A percentile compares a stretch with the other conserved stretches of the same genome.
Evolutionary conservation across 805 yeast species (phyloP).

Genomic region (Saccharomyces eubayanus): DNA sequence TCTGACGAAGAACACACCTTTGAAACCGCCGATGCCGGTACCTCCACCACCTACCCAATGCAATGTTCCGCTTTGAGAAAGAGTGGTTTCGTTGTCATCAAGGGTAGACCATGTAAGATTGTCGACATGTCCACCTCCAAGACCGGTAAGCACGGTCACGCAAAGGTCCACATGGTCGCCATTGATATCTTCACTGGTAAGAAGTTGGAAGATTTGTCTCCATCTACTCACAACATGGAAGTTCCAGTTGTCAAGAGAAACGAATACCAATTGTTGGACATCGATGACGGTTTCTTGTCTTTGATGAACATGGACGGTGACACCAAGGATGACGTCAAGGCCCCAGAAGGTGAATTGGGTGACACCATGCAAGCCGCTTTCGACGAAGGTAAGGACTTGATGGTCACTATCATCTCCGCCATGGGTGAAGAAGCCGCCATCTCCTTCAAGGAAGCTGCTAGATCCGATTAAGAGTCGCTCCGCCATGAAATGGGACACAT

Average conservation of each 20-base stretch:
- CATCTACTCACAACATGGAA: conserved; percentile 99
- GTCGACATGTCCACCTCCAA: conserved; percentile 99
- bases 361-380: conserved; percentile 81
- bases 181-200: conserved; percentile 96
- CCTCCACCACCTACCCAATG: conserved; percentile 94
- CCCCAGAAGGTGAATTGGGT: conserved; percentile 96
- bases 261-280: conserved; percentile 92
- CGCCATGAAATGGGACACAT: neutral
- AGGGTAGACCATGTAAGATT: conserved; percentile 98
- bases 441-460: conserved; percentile 96
- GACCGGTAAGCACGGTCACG: conserved; percentile 99
- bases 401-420: conserved; percentile 90
- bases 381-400: conserved; percentile 94
- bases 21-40: conserved; percentile 97
- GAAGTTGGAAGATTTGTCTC: conserved; percentile 98
- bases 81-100: conserved; percentile 97
- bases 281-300: conserved; percentile 93
- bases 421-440: conserved; percentile 99
- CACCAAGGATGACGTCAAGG: conserved; percentile 96
- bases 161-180: conserved; percentile 98
- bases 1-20: conserved; percentile 63
- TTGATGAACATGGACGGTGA: conserved; percentile 95
- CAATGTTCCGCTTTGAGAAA: conserved; percentile 99
- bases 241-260: conserved; percentile 93
- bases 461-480: conserved; percentile 30